Conservation (phyloP, 2,329 filamentous ascomycete genomes). For the Hymenoscyphus albidus region DNA sequence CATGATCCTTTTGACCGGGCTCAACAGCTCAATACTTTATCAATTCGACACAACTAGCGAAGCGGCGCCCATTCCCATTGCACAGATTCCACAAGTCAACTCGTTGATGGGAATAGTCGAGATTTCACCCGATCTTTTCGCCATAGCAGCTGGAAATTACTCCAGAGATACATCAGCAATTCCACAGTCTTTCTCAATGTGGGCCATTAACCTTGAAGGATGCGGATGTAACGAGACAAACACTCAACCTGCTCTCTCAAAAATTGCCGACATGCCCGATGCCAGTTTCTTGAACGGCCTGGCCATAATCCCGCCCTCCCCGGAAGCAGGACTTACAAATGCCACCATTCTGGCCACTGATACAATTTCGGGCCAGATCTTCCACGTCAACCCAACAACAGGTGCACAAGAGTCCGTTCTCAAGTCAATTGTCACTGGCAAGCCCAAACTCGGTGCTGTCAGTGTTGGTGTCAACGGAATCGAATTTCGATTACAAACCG, state of each 20-base stretch:
- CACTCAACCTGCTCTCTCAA: conserved; percentile 22
- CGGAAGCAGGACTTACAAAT: conserved; percentile 21
- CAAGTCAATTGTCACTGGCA: background rate
- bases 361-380: background rate
- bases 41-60: conserved; percentile 25
- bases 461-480: background rate
- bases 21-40: conserved; percentile 26
- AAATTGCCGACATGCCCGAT: conserved; percentile 8
- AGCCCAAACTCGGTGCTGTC: background rate
- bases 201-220: background rate
- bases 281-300: conserved; percentile 10
- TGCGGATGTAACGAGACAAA: conserved; percentile 8
- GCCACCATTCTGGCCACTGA: conserved; percentile 20
- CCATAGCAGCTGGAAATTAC: conserved; percentile 13
- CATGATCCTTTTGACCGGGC: conserved; percentile 43
- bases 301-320: conserved; percentile 26
- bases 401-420: background rate
- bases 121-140: conserved; percentile 18
- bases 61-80: conserved; percentile 21
- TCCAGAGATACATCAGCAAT: conserved; percentile 2
- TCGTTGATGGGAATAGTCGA: conserved; percentile 36
- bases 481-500: background rate
- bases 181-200: background rate
- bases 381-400: background rate
- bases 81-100: conserved; percentile 30